These are phyloP conservation scores for Dactylellina cionopaga DNA, from an alignment of 2,329 filamentous ascomycete genomes.

Conservation along the genomic window DNA sequence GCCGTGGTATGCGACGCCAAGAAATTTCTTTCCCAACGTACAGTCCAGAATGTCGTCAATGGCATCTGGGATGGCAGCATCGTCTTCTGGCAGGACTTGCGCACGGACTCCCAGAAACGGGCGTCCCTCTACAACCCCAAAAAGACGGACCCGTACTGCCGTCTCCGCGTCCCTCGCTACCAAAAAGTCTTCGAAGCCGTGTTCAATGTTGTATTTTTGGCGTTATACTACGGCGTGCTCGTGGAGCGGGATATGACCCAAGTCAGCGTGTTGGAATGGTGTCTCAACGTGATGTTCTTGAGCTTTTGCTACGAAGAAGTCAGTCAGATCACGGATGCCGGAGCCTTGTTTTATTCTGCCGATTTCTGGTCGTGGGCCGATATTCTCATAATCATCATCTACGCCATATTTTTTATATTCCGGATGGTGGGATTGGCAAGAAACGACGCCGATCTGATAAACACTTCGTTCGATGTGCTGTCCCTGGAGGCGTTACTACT, in stretches of 20 bases:
- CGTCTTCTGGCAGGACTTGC: constrained; percentile 85
- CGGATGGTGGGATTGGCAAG: constrained; percentile 76
- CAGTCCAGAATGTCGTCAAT: constrained; percentile 83
- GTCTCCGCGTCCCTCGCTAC: constrained; percentile 81
- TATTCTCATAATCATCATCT: constrained; percentile 77
- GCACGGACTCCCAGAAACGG: constrained; percentile 76
- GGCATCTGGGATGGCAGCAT: constrained; percentile 89
- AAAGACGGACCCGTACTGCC: constrained; percentile 76
- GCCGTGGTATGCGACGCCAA: constrained; percentile 83
- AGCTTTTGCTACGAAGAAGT: constrained; percentile 72
- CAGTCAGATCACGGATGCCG: constrained; percentile 85
- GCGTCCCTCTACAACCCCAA: constrained; percentile 77
- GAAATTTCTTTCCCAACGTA: constrained; percentile 80
- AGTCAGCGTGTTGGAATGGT: constrained; percentile 46
- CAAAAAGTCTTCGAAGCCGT: constrained; percentile 84
- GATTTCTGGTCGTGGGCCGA: constrained; percentile 84
- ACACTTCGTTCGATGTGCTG: constrained; percentile 87
- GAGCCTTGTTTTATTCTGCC: constrained; percentile 82
- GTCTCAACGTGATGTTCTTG: constrained; percentile 50
- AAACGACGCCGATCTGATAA: constrained; percentile 71
- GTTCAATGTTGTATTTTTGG: constrained; percentile 80
- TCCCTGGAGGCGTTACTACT: constrained; percentile 89
- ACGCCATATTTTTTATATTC: constrained; percentile 74
- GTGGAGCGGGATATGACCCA: constrained; percentile 61
- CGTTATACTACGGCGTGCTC: constrained; percentile 86